Evolutionary conservation across 2,329 filamentous ascomycete genomes (phyloP), one percentile per base, ranked within the genome.

Genomic region (Penicillium verrucosum): DNA sequence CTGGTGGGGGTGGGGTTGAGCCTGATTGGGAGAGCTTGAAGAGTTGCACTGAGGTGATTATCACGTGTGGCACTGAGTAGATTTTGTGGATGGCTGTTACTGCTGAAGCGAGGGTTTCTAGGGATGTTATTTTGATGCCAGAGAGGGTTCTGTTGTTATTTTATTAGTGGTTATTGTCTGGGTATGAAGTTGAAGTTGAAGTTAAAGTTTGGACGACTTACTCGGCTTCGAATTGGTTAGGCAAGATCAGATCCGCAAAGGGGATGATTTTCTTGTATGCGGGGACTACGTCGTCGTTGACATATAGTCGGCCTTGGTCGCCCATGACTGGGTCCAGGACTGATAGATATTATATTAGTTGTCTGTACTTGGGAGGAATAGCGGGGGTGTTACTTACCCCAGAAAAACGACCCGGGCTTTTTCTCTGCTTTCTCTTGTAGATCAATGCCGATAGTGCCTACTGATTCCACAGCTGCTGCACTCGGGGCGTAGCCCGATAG

Each of bases 281-380:
- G 0, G 92, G 92, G 16, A 97, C 89, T 4, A 96, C 91, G 62
- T 96, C 91, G 66, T 93, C 87, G 6, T 88, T 89, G 8, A 99
- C 93, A 70, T 99, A 99, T 12, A 99, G 81, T 64, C 84, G 85
- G 48, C 92, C 94, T 68, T 97, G 92, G 72, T 99, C 94, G 30
- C 94, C 94, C 94, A 99, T 99, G 46, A 99, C 94, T 0, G 95
- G 94, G 73, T 99, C 94, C 27, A 99, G 82, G 3, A 96, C 90
- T 86, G 29, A 42, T 7, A 46, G 29, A 42, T 7, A 46, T 27
- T 21, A 9, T 9, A 48, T 58, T 45, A 62, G 62, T n/a, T n/a
- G 29, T 45, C 12, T 43, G 4, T 57, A 7, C 6, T 23, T 25
- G 11, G 9, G 23, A 11, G 7, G 12, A 27, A 9, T 8, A 40